phyloP scores from a whole-genome alignment of 208 protist genomes.

The Sergeia podlipaevii region DNA sequence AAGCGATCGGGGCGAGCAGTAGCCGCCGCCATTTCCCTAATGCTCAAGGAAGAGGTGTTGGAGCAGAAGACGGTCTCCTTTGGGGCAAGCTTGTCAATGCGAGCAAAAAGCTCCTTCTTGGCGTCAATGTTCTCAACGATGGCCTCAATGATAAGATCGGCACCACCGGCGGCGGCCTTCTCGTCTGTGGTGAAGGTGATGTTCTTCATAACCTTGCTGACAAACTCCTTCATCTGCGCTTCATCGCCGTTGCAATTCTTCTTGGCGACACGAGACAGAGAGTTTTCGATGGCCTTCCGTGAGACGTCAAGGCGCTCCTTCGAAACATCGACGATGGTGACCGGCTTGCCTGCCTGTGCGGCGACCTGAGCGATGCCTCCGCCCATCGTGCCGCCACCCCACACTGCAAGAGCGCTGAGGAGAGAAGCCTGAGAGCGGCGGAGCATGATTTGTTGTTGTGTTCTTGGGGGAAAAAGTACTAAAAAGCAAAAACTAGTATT shows the following conservation, averaged over 20 bases:
- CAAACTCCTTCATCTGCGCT: slow-evolving; percentile 33
- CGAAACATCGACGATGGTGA: slow-evolving; percentile 60
- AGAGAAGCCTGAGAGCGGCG: too few species aligned
- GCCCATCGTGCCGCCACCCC: slow-evolving; percentile 74
- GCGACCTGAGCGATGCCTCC: slow-evolving; percentile 66
- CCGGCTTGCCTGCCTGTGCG: slow-evolving; percentile 35
- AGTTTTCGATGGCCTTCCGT: slow-evolving; percentile 43
- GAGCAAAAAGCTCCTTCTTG: slow-evolving; percentile 53
- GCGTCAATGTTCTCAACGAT: slow-evolving; percentile 59
- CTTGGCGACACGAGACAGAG: slow-evolving; percentile 47
- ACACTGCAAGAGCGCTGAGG: slow-evolving; percentile 47
- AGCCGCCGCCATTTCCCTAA: slow-evolving; percentile 53
- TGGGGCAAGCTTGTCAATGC: slow-evolving; percentile 44
- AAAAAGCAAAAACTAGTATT: too few species aligned
- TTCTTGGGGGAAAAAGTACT: too few species aligned
- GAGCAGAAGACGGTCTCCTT: slow-evolving; percentile 77
- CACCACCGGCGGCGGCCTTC: slow-evolving; percentile 17
- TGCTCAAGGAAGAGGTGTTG: slow-evolving; percentile 81
- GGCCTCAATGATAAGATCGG: slow-evolving; percentile 66
- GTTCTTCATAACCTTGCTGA: slow-evolving; percentile 25
- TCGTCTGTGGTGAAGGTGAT: slow-evolving; percentile 69
- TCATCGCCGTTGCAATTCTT: slow-evolving; percentile 53
- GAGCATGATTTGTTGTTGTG: too few species aligned
- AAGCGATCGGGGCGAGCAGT: slow-evolving; percentile 62
- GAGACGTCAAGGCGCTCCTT: slow-evolving; percentile 44